Base-by-base conservation (phyloP, 75 land plant species). In the Pseudotsuga menziesii region DNA sequence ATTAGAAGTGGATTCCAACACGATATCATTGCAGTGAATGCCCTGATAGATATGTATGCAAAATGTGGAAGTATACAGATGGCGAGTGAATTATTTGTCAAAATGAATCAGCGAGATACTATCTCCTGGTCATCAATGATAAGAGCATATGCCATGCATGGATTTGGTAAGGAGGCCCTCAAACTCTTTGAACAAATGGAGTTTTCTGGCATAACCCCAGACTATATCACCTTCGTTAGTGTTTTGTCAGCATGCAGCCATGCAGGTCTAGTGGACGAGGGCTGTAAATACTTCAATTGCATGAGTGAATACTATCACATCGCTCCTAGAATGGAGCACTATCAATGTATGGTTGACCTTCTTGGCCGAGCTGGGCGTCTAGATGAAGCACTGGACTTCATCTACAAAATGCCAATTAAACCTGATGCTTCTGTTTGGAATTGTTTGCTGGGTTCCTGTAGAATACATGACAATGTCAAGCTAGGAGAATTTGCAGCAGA, bases 1-100 rank as follows among this genome's bases (percentile, higher is more conserved):
- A 27, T 75, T 75, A 23, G 44, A 56, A 48, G 48, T 70, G 41
- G 58, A 16, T 71, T 55, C 29, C 48, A 36, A 8, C 39, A 14
- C 14, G 81, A 80, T 75, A 36, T 75, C 8, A 16, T 63, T 58
- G 39, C 76, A 2, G 41, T 19, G 11, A 80, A 54, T 58, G 62
- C 77, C 20, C 61, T 80, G n/a, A 64, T 80, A 26, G 77, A 80
- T 64, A 80, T 80, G 81, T 80, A 80, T 61, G 77, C 79, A 23
- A 80, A 80, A 75, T 75, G 70, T 80, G 81, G 77, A 61, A 58
- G 76, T 2, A 23, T 75, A 20, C 35, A 61, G 73, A 56, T 16
- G 62, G 73, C 73, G 20, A 35, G 73, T n/a, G 73, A 71, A 11
- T 19, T 71, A 11, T 71, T 71, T 71, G 78, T 29, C 39, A 75